Base-by-base conservation (phyloP, 805 yeast genomes). In the Candida corydali region DNA sequence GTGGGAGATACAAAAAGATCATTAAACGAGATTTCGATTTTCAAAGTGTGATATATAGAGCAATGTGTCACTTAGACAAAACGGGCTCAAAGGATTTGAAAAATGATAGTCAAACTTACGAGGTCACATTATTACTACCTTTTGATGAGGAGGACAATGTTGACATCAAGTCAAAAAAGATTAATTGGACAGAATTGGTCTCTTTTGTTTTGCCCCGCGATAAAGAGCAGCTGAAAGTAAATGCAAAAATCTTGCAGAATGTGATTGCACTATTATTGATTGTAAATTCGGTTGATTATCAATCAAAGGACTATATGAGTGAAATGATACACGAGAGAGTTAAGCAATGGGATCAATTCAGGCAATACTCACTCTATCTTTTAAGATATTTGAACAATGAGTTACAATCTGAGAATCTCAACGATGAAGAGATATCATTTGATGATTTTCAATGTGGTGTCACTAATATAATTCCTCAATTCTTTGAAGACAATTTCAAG, bases 241-340 rank as follows among this genome's bases (percentile, higher is more conserved):
- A 69, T 0, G 77, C 75, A 0, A 36, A 48, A 0, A 66, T 64
- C 5, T 40, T 82, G 22, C 55, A 63, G 3, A 61, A 61, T 4
- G 32, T 82, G 2, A 35, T 82, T 8, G 62, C 81, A 0, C 71
- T 82, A 41, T 41, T 73, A 15, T 58, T 83, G 22, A 43, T 74
- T 0, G 47, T 77, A 2, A 56, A 68, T 1, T 63, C 75, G 8
- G 45, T 68, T 5, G 39, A 48, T 40, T 36, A 38, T 37, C 24
- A 49, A 40, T 38, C 48, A 42, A 37, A 44, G 55, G 56, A 51
- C 63, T 52, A 35, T 50, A 63, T 59, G 65, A 66, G 38, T 24
- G 42, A 39, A 22, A 47, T 44, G 11, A 48, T 55, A 27, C 41
- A 44, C 2, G 42, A 46, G 2, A 50, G 47, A 31, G 54, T 61